These are phyloP conservation scores for Dillenia turbinata DNA, from an alignment of 164 flowering plant species.

Conservation along the genomic window DNA sequence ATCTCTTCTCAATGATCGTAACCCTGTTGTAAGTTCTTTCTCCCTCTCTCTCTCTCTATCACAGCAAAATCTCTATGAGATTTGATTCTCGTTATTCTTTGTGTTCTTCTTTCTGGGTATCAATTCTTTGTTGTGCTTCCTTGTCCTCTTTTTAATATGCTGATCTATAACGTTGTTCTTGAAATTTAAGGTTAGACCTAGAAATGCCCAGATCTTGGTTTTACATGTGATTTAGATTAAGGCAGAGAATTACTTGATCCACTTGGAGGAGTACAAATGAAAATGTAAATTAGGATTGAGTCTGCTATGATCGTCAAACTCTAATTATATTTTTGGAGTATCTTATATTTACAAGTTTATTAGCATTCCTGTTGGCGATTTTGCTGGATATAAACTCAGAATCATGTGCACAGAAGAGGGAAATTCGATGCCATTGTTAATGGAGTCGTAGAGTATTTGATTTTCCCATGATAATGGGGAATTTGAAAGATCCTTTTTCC, in stretches of 20 bases:
- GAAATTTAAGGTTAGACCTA: background rate
- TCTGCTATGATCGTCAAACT: no score
- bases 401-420: no score
- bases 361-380: background rate
- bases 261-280: no score
- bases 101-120: background rate
- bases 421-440: no score
- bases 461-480: no score
- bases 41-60: conserved; percentile 7
- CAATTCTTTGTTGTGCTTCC: background rate
- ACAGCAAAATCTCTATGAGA: background rate
- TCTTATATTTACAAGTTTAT: conserved; percentile 4
- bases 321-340: background rate
- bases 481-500: no score
- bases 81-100: background rate
- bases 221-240: no score
- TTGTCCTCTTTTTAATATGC: no score
- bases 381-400: no score
- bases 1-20: conserved; percentile 75
- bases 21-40: conserved; percentile 61
- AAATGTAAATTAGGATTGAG: no score
- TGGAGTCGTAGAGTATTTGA: no score
- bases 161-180: background rate
- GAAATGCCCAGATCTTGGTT: background rate
- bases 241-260: no score